Percentiles rank a stretch among this genome's conserved stretches.
These are phyloP conservation scores for Candida vaughaniae DNA, from an alignment of 805 yeast genomes.

Conservation along the genomic window DNA sequence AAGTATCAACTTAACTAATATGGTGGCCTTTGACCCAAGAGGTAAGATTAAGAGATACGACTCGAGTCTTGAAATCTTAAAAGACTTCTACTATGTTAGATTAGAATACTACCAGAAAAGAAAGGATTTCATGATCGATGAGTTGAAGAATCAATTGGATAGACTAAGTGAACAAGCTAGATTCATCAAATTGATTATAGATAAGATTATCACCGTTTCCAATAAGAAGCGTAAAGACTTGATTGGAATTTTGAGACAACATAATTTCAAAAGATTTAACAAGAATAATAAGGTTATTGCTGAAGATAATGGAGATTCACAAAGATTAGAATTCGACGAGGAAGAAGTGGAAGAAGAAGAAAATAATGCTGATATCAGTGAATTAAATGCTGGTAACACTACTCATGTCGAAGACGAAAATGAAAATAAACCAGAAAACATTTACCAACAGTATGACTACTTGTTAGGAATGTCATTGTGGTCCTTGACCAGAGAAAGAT, in stretches of 20 bases:
- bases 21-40: constrained; percentile 92
- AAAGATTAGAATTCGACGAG: constrained; percentile 35
- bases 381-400: constrained; percentile 24
- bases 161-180: constrained; percentile 81
- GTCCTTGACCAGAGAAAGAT: constrained; percentile 89
- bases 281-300: constrained; percentile 65
- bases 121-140: constrained; percentile 72
- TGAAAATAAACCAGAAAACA: constrained; percentile 51
- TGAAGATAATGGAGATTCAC: constrained; percentile 29
- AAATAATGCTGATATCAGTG: constrained; percentile 34
- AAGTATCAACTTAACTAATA: constrained; percentile 70
- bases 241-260: constrained; percentile 57
- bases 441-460: constrained; percentile 75
- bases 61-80: constrained; percentile 69
- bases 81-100: constrained; percentile 82
- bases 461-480: constrained; percentile 89
- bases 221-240: constrained; percentile 71
- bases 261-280: constrained; percentile 75
- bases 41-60: constrained; percentile 86
- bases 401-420: constrained; percentile 27
- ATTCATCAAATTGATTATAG: constrained; percentile 87
- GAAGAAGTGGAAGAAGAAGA: constrained; percentile 46
- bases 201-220: constrained; percentile 62
- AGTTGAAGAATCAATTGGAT: constrained; percentile 71
- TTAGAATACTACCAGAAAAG: constrained; percentile 88